Conservation (phyloP, 2,329 filamentous ascomycete species). For the Colletotrichum sidae region DNA sequence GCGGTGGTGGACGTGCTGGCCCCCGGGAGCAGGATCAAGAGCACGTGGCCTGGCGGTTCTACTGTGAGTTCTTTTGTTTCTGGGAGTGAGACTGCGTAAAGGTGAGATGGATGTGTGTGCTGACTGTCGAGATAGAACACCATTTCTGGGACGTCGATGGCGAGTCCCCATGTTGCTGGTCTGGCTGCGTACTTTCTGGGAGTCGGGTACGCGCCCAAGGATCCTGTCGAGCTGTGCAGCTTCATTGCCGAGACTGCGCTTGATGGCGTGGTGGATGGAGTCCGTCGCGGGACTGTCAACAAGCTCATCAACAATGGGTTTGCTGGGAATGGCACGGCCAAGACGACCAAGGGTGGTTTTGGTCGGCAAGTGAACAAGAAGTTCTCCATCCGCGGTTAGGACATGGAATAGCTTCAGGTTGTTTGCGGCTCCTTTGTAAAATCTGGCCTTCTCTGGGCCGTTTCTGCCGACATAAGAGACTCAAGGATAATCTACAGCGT, state of each 20-base stretch:
- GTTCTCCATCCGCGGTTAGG: not conserved
- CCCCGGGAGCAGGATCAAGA: conserved; percentile 59
- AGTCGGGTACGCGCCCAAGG: conserved; percentile 53
- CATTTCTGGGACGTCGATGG: conserved; percentile 40
- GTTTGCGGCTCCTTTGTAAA: too few species aligned
- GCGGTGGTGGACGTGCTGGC: conserved; percentile 62
- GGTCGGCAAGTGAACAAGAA: conserved; percentile 28
- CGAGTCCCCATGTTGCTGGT: conserved; percentile 39
- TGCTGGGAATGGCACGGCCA: conserved; percentile 28
- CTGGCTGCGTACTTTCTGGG: conserved; percentile 50
- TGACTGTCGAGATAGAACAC: conserved; percentile 18
- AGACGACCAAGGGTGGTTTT: conserved; percentile 13
- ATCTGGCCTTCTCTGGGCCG: too few species aligned
- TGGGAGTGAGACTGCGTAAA: too few species aligned
- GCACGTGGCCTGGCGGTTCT: conserved; percentile 59
- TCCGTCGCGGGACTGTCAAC: conserved; percentile 50
- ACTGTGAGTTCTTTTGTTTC: conserved; percentile 43
- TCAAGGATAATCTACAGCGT: too few species aligned
- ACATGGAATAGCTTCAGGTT: not conserved
- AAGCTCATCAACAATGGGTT: conserved; percentile 49
- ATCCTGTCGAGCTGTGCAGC: conserved; percentile 49
- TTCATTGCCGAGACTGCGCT: conserved; percentile 55
- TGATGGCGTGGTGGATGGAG: conserved; percentile 50
- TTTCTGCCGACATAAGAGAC: too few species aligned
- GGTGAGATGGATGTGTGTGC: not conserved